A percentile compares a stretch with the other conserved stretches of the same genome.
phyloP scores from a whole-genome alignment of 352 stramenopile species.

The Pythium chondricola region DNA sequence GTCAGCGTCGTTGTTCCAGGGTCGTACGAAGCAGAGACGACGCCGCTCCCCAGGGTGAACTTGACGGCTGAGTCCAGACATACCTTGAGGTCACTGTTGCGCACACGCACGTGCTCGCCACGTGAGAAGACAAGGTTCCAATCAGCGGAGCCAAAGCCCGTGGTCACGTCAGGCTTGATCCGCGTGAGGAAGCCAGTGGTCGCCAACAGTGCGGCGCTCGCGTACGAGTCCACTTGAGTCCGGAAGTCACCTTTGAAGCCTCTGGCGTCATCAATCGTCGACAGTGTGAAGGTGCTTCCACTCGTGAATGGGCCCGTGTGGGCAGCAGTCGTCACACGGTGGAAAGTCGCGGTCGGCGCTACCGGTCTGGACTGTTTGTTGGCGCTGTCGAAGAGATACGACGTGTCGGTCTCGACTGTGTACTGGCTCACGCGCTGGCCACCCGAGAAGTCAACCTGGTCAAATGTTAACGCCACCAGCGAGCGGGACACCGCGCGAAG shows the following conservation, averaged over 20 bases:
- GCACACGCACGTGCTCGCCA: constrained; percentile 55
- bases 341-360: constrained; percentile 29
- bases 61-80: constrained; percentile 56
- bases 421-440: constrained; percentile 53
- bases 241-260: constrained; percentile 46
- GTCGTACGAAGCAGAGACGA: constrained; percentile 31
- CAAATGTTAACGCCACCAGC: constrained; percentile 46
- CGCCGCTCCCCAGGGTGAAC: constrained; percentile 32
- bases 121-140: constrained; percentile 39
- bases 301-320: constrained; percentile 59
- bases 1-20: constrained; percentile 25
- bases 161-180: constrained; percentile 24
- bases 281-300: constrained; percentile 59
- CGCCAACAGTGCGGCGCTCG: constrained; percentile 25
- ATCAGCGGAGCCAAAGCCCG: constrained; percentile 30
- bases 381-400: constrained; percentile 24
- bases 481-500: constrained; percentile 28
- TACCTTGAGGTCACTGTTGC: constrained; percentile 48
- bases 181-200: constrained; percentile 45
- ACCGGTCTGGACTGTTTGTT: constrained; percentile 19
- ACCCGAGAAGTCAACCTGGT: constrained; percentile 51
- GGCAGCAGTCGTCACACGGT: constrained; percentile 62
- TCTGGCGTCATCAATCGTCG: constrained; percentile 30
- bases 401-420: constrained; percentile 39
- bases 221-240: constrained; percentile 40